phyloP scores from a whole-genome alignment of 345 rosid genomes.

The Boechera retrofracta region DNA sequence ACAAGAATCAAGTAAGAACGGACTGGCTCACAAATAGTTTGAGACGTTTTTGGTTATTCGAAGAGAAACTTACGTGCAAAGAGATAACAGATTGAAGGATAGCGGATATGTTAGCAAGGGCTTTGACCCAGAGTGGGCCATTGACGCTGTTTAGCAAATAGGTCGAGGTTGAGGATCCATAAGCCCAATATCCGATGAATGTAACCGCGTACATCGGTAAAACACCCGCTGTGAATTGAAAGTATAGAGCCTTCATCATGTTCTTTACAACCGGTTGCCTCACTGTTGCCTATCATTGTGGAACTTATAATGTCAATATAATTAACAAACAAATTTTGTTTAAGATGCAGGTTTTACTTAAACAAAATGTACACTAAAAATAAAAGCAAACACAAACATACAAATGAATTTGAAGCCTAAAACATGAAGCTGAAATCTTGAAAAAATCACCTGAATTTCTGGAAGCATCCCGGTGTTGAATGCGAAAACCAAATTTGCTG shows the following conservation, averaged over 20 bases:
- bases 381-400: neutral
- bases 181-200: conserved; percentile 92
- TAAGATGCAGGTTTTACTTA: neutral
- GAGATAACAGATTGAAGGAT: conserved; percentile 88
- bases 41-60: neutral
- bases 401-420: neutral
- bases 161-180: conserved; percentile 73
- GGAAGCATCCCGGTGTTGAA: conserved; percentile 99
- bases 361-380: conserved; percentile 1
- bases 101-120: conserved; percentile 73
- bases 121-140: conserved; percentile 89
- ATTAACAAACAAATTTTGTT: neutral
- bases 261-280: conserved; percentile 66
- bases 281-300: conserved; percentile 72
- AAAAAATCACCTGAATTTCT: conserved; percentile 59
- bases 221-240: conserved; percentile 79
- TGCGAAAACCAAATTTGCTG: conserved; percentile 86
- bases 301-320: neutral
- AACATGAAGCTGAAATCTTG: neutral
- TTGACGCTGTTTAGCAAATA: conserved; percentile 71
- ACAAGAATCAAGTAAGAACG: neutral
- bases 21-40: neutral
- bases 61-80: conserved; percentile 61
- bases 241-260: conserved; percentile 85
- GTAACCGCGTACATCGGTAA: conserved; percentile 76